Evolutionary conservation across 257 asterid species (phyloP).

Genomic region (Thymus quinquecostatus): DNA sequence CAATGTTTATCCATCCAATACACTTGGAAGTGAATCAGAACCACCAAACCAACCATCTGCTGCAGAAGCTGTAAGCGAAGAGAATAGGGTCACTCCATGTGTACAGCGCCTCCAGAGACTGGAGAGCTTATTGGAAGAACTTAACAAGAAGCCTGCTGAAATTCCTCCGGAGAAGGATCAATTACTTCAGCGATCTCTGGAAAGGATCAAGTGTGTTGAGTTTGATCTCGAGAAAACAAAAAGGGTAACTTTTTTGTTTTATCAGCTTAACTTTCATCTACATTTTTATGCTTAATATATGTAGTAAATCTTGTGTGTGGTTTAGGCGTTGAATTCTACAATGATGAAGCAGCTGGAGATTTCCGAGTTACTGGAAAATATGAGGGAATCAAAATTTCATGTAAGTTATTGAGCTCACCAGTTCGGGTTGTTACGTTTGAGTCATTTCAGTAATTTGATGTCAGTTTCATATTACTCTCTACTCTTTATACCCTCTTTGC

Average conservation of each 20-base stretch:
- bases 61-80: conserved; percentile 45
- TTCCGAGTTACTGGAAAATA: conserved; percentile 61
- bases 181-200: conserved; percentile 75
- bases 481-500: not conserved
- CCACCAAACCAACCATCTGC: conserved; percentile 33
- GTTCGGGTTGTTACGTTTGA: not conserved
- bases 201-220: conserved; percentile 86
- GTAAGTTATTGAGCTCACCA: conserved; percentile 47
- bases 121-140: conserved; percentile 73
- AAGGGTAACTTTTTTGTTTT: conserved; percentile 50
- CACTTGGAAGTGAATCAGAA: conserved; percentile 51
- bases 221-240: conserved; percentile 89
- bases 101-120: conserved; percentile 77
- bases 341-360: conserved; percentile 79
- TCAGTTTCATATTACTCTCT: conserved; percentile 4
- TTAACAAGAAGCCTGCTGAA: conserved; percentile 68
- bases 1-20: conserved; percentile 56
- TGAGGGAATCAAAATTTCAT: conserved; percentile 64
- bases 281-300: conserved; percentile 21
- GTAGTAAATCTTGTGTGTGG: conserved; percentile 29
- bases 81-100: conserved; percentile 62
- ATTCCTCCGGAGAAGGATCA: conserved; percentile 86
- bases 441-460: conserved; percentile 7
- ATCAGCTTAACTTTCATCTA: conserved; percentile 7
- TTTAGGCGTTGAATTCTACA: conserved; percentile 76